Evolutionary conservation across 306 rosid species (phyloP).

Genomic region (Neltuma alba): DNA sequence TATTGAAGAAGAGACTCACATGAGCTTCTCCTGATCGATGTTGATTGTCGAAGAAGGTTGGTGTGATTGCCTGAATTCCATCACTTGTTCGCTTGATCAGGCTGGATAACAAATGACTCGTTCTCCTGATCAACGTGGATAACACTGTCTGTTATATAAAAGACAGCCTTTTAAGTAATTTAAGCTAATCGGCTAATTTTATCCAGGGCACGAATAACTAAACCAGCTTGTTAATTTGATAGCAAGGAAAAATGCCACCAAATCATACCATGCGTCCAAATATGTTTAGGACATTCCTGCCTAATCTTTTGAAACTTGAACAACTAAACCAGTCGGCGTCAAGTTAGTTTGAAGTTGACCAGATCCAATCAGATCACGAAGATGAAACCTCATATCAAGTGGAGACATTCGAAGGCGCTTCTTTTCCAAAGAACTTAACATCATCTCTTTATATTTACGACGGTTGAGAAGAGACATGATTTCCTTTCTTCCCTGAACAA

Average conservation of each 20-base stretch:
- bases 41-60: constrained; percentile 13
- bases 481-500: constrained; percentile 92
- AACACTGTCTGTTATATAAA: neutral
- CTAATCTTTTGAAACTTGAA: constrained; percentile 76
- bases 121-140: neutral
- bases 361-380: constrained; percentile 90
- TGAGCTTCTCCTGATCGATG: constrained; percentile 16
- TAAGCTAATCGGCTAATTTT: constrained; percentile 5
- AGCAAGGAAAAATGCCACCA: constrained; percentile 16
- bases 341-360: constrained; percentile 70
- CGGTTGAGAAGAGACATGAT: constrained; percentile 76
- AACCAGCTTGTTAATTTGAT: constrained; percentile 32
- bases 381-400: constrained; percentile 85
- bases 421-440: constrained; percentile 74
- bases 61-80: constrained; percentile 12
- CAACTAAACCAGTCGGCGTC: constrained; percentile 73
- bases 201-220: constrained; percentile 34
- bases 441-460: constrained; percentile 77
- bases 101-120: neutral
- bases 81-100: constrained; percentile 29
- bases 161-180: constrained; percentile 23
- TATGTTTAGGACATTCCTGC: constrained; percentile 22
- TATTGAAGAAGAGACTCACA: constrained; percentile 25
- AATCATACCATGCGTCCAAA: constrained; percentile 23
- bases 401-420: constrained; percentile 78